Evolutionary conservation across 202 grass and related monocot species (phyloP).

Genomic region (Thinopyrum obtusiflorum): DNA sequence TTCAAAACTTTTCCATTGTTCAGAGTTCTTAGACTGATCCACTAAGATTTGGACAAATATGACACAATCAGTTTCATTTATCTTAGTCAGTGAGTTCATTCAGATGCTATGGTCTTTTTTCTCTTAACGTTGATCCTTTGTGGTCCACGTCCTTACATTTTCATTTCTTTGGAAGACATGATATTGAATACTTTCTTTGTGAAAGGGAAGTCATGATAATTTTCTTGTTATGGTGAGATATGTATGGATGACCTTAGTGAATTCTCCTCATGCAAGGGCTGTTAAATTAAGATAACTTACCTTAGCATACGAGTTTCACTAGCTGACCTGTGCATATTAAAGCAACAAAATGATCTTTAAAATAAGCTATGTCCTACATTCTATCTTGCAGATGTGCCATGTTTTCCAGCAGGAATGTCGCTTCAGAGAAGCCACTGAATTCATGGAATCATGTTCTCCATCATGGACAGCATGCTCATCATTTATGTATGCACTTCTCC

Average conservation of each 20-base stretch:
- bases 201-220: not conserved
- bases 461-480: constrained; percentile 59
- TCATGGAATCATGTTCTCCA: constrained; percentile 65
- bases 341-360: not conserved
- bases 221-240: not conserved
- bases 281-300: constrained; percentile 1
- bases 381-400: constrained; percentile 61
- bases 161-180: not conserved
- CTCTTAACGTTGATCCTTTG: not conserved
- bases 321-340: not conserved
- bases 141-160: not conserved
- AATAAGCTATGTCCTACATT: not conserved
- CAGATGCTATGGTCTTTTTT: not conserved
- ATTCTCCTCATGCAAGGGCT: not conserved
- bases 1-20: not conserved
- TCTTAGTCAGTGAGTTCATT: not conserved
- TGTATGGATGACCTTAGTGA: not conserved
- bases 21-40: not conserved
- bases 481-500: constrained; percentile 56
- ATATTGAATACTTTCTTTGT: not conserved
- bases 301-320: not conserved
- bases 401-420: constrained; percentile 69
- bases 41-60: not conserved
- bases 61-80: not conserved
- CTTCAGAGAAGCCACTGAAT: constrained; percentile 67